Evolutionary conservation across 140 eudicot genomes (phyloP).

Genomic region (Erigeron philadelphicus): DNA sequence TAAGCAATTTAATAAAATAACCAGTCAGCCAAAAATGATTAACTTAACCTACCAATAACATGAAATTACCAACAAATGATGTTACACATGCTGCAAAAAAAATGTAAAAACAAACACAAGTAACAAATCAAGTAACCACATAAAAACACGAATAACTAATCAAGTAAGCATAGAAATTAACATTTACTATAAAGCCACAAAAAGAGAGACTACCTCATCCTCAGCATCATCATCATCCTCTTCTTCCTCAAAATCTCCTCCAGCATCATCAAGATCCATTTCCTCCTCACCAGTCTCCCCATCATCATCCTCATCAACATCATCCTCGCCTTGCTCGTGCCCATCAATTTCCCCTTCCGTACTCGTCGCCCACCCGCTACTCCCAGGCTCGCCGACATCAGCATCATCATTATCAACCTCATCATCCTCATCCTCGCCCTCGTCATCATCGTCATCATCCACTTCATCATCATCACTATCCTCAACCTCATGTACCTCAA

Average conservation of each 20-base stretch:
- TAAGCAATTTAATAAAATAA: background rate
- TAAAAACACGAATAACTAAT: background rate
- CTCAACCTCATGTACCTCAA: conserved; percentile 72
- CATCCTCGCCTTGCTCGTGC: conserved; percentile 97
- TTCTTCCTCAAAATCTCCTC: conserved; percentile 63
- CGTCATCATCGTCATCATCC: conserved; percentile 71
- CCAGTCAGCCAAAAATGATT: background rate
- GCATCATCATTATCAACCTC: conserved; percentile 78
- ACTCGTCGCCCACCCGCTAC: conserved; percentile 57
- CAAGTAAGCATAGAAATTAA: background rate
- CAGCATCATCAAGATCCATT: conserved; percentile 45
- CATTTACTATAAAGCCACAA: background rate
- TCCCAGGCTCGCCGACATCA: conserved; percentile 55
- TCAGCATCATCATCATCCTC: conserved; percentile 74
- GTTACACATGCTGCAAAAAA: background rate
- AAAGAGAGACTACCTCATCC: conserved; percentile 62
- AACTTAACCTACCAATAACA: background rate
- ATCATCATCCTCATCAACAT: conserved; percentile 85
- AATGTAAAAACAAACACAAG: background rate
- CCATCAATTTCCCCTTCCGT: conserved; percentile 97
- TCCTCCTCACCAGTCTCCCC: conserved; percentile 97
- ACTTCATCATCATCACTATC: conserved; percentile 70
- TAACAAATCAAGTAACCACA: background rate
- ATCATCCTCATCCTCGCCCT: conserved; percentile 59
- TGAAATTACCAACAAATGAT: background rate